Base-by-base conservation (phyloP, 305 asterid genomes). In the Rubia tinctorum region DNA sequence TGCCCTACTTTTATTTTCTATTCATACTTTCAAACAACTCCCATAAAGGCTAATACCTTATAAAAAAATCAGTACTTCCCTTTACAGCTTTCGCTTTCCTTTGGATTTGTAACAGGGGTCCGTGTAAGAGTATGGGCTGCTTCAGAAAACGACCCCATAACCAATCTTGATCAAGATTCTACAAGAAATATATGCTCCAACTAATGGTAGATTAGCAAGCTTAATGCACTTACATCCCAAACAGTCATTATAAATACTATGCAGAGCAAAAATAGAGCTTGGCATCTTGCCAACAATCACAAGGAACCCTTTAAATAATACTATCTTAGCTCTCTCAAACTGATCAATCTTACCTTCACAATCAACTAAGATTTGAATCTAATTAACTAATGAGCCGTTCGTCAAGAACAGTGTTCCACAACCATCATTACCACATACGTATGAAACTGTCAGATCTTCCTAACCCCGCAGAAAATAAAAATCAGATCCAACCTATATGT, bases 51-150 rank as follows among this genome's bases (percentile, higher is more conserved):
- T 34, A 64, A 22, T 64, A n/a, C 34, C 45, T 56, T 40, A 20
- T 10, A 70, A 59, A 71, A 59, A 71, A 58, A 58, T 17, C 8
- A 58, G 20, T 27, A 43, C 60, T 72, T 60, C 7, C n/a, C 69
- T 72, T 71, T 72, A 25, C 69, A 72, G 75, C 68, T 72, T 72
- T 72, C 75, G 45, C 49, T 72, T 72, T 72, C 75, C 43, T 23
- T 43, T 60, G 60, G 69, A 59, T 59, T 71, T 42, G 30, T 42
- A 58, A 4, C 40, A 59, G 44, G 75, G 69, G 17, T 65, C 75
- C 69, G 43, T 23, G 30, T 3, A 17, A 25, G 59, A 72, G 42
- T 72, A 60, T 60, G 75, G 75, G 45, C 17, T 60, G 68, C 66
- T 40, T 56, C 34, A 27, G 60, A 73, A 23, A 40, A n/a, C 63